A percentile compares a stretch with the other conserved stretches of the same genome.
Conservation (phyloP, 129 eudicot species). For the Solidago caesia region DNA sequence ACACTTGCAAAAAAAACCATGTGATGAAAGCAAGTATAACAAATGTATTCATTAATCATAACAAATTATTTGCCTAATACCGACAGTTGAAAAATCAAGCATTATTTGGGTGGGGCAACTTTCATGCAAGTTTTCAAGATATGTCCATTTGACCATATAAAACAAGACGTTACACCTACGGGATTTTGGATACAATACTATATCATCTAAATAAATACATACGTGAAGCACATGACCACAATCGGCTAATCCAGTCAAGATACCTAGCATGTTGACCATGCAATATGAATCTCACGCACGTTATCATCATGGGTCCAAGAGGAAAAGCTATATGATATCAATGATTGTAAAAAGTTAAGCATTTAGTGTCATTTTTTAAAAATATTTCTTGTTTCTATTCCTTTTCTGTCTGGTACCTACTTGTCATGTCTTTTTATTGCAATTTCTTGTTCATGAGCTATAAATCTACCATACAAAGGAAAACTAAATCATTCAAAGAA, state of each 20-base stretch:
- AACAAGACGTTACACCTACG: conserved; percentile 13
- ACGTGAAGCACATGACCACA: conserved; percentile 33
- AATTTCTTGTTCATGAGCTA: conserved; percentile 14
- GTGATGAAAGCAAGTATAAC: conserved; percentile 10
- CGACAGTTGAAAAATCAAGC: conserved; percentile 25
- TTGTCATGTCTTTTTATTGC: conserved; percentile 24
- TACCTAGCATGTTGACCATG: conserved; percentile 19
- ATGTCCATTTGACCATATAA: conserved; percentile 28
- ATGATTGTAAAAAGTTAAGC: conserved; percentile 24
- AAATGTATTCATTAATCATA: background rate
- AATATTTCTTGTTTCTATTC: conserved; percentile 22
- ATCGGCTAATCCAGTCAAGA: conserved; percentile 22
- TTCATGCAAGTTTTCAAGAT: conserved; percentile 22
- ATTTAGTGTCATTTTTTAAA: conserved; percentile 7
- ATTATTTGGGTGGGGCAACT: conserved; percentile 28
- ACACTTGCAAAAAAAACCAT: conserved; percentile 12
- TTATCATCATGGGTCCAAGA: conserved; percentile 27
- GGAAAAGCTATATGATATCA: conserved; percentile 16
- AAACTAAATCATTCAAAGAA: conserved; percentile 15
- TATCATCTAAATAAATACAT: conserved; percentile 19
- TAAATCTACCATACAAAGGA: conserved; percentile 13
- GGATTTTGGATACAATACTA: conserved; percentile 1
- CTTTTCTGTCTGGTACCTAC: conserved; percentile 22
- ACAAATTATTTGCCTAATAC: conserved; percentile 26
- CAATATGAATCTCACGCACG: conserved; percentile 28